A percentile compares a stretch with the other conserved stretches of the same genome.
phyloP scores from a whole-genome alignment of 176 grass and related monocot species.

The Hyparrhenia diplandra region DNA sequence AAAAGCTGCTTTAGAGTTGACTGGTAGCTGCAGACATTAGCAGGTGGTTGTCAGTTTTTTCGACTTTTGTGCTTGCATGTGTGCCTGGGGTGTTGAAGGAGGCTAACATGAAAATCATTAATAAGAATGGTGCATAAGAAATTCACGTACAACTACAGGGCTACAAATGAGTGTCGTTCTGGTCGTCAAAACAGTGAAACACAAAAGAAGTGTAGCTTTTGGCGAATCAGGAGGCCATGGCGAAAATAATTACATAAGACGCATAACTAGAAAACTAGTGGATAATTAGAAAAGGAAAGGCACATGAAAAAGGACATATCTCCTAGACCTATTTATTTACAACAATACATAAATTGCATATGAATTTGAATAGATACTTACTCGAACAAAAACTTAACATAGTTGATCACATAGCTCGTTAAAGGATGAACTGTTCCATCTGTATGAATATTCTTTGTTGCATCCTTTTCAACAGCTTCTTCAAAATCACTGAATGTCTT shows the following conservation, averaged over 20 bases:
- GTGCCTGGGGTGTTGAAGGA: neutral
- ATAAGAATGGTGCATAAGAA: neutral
- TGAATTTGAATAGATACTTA: conserved; percentile 42
- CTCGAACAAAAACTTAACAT: conserved; percentile 96
- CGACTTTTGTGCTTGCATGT: neutral
- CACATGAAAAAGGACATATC: neutral
- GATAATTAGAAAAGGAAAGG: conserved; percentile 15
- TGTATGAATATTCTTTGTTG: conserved; percentile 74
- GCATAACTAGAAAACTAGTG: neutral
- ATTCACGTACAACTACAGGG: neutral
- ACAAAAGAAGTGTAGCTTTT: neutral
- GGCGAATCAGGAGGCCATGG: neutral
- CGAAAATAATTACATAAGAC: neutral
- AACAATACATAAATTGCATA: neutral
- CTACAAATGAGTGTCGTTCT: conserved; percentile 12
- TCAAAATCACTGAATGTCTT: conserved; percentile 93
- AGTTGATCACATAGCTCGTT: conserved; percentile 95
- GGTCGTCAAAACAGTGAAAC: conserved; percentile 10
- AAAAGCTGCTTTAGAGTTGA: conserved; percentile 95
- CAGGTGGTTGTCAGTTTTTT: conserved; percentile 1
- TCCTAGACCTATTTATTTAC: neutral
- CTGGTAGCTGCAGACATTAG: conserved; percentile 66
- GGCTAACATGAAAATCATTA: neutral
- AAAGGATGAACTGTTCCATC: conserved; percentile 99
- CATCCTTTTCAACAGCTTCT: conserved; percentile 94